phyloP scores from a whole-genome alignment of 768 basidiomycete genomes.

The Auriculariales sp. region DNA sequence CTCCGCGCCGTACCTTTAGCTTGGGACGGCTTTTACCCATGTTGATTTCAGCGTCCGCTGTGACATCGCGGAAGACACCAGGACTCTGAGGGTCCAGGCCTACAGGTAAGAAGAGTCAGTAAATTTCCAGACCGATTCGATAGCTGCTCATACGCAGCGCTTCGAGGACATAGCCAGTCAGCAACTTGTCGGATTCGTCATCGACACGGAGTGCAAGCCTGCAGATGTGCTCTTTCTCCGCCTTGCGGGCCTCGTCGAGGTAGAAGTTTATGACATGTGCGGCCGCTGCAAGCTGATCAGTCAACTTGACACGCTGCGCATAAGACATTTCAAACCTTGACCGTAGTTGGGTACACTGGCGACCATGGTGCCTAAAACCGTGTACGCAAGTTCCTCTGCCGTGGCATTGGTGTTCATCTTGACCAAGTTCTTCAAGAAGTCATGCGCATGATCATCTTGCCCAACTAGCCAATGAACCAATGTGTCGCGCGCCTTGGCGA shows the following conservation, averaged over 20 bases:
- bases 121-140: too few species aligned
- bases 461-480: slow-evolving; percentile 14
- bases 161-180: slow-evolving; percentile 50
- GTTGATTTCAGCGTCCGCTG: slow-evolving; percentile 35
- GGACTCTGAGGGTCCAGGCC: slow-evolving; percentile 49
- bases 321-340: slow-evolving; percentile 28
- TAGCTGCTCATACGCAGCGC: slow-evolving; percentile 46
- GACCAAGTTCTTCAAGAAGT: slow-evolving; percentile 7
- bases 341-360: slow-evolving; percentile 53
- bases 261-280: slow-evolving; percentile 55
- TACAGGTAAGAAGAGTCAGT: slow-evolving; percentile 19
- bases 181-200: slow-evolving; percentile 16
- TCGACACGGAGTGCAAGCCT: slow-evolving; percentile 18
- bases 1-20: slow-evolving; percentile 28
- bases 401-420: slow-evolving; percentile 28
- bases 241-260: slow-evolving; percentile 28
- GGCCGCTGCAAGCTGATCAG: slow-evolving; percentile 25
- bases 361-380: slow-evolving; percentile 56
- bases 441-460: slow-evolving; percentile 32
- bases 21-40: slow-evolving; percentile 22
- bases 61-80: neutral
- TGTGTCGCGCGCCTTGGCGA: slow-evolving; percentile 29
- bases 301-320: neutral
- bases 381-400: slow-evolving; percentile 50
- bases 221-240: slow-evolving; percentile 11